Evolutionary conservation across 164 flowering plant species (phyloP).

Genomic region (Paratinospora sagittata): DNA sequence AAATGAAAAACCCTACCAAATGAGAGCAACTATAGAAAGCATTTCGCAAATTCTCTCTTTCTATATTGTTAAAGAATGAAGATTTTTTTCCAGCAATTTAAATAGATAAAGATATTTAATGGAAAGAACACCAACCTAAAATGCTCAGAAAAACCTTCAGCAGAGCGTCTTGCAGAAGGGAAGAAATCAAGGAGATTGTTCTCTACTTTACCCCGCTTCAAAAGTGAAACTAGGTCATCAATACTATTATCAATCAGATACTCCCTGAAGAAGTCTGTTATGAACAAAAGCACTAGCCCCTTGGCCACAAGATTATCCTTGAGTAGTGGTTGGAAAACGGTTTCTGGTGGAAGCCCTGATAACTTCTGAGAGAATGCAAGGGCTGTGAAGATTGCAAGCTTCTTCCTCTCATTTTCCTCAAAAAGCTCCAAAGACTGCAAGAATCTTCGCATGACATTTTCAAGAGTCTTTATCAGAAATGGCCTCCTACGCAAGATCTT

Average conservation of each 20-base stretch:
- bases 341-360: constrained; percentile 96
- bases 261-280: constrained; percentile 93
- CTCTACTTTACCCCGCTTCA: constrained; percentile 92
- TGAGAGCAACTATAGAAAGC: neutral
- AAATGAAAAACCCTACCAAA: too few relatives aligned
- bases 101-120: neutral
- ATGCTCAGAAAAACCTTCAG: constrained; percentile 87
- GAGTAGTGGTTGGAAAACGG: constrained; percentile 91
- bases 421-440: constrained; percentile 94
- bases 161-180: constrained; percentile 76
- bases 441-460: constrained; percentile 94
- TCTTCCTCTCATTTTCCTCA: constrained; percentile 93
- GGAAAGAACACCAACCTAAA: constrained; percentile 59
- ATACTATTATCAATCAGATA: constrained; percentile 86
- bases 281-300: too few relatives aligned
- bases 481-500: constrained; percentile 84
- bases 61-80: neutral
- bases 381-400: constrained; percentile 93
- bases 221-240: constrained; percentile 83
- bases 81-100: neutral
- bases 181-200: constrained; percentile 82
- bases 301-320: constrained; percentile 94
- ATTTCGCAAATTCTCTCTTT: neutral
- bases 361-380: constrained; percentile 95
- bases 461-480: constrained; percentile 93